A percentile compares a stretch with the other conserved stretches of the same genome.
phyloP scores from a whole-genome alignment of 2,329 filamentous ascomycete genomes.

The Colletotrichum spinosum region DNA sequence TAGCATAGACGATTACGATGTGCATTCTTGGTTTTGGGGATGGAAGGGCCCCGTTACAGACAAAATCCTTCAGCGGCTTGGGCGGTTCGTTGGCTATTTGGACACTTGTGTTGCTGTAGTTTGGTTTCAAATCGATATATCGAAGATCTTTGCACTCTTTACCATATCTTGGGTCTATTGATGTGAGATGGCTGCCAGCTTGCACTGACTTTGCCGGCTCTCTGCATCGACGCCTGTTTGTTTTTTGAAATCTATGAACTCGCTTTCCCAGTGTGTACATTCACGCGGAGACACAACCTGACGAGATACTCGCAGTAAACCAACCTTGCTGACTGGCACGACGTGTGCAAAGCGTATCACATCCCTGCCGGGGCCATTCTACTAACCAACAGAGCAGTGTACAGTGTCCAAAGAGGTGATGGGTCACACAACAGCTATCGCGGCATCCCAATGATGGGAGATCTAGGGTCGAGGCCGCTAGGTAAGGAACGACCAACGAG shows the following conservation, averaged over 20 bases:
- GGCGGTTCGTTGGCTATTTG: constrained; percentile 27
- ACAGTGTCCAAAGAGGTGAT: too few species aligned
- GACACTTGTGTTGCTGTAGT: constrained; percentile 31
- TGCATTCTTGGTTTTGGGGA: constrained; percentile 28
- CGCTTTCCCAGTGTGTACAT: too few species aligned
- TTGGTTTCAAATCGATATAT: constrained; percentile 29
- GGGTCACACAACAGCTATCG: too few species aligned
- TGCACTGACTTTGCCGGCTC: too few species aligned
- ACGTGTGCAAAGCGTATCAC: too few species aligned
- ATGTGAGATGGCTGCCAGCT: not conserved
- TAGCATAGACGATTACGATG: constrained; percentile 37
- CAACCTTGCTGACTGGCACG: not conserved
- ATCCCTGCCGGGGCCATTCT: too few species aligned
- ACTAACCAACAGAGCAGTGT: too few species aligned
- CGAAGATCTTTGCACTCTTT: constrained; percentile 23
- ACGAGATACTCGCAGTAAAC: not conserved
- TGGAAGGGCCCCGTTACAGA: constrained; percentile 11
- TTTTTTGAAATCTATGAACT: too few species aligned
- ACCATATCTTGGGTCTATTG: not conserved
- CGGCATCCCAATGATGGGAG: too few species aligned
- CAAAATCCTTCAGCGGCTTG: constrained; percentile 13
- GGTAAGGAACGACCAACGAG: not conserved
- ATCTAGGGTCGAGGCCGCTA: not conserved
- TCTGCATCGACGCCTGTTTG: too few species aligned
- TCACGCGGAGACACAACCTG: not conserved